Conservation (phyloP, 2,329 filamentous ascomycete genomes). For the Helotiales sp. region DNA sequence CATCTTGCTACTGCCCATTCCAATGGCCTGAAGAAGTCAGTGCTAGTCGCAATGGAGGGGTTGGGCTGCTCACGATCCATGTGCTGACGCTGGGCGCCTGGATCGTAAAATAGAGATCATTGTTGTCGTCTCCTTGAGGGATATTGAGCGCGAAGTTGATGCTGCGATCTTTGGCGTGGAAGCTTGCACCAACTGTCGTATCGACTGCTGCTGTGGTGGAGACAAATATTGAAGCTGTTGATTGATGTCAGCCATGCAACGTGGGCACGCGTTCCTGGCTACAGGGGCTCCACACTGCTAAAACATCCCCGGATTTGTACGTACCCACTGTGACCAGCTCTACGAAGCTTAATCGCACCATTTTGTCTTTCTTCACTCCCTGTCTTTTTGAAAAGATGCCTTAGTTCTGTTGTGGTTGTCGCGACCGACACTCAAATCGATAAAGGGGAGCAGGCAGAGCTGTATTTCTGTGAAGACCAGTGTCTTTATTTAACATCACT, state of each 20-base stretch:
- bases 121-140: slow-evolving; percentile 50
- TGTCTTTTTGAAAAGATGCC: not conserved
- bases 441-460: not conserved
- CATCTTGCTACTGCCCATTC: slow-evolving; percentile 59
- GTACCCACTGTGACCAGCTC: slow-evolving; percentile 16
- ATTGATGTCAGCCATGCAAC: slow-evolving; percentile 6
- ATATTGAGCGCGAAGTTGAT: slow-evolving; percentile 58
- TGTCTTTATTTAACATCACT: not conserved
- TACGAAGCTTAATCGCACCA: slow-evolving; percentile 20
- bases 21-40: slow-evolving; percentile 49
- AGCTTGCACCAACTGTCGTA: slow-evolving; percentile 51
- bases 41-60: not conserved
- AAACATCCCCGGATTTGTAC: not conserved
- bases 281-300: not conserved
- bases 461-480: not conserved
- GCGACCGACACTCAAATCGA: not conserved
- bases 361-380: not conserved
- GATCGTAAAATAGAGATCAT: slow-evolving; percentile 60
- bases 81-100: slow-evolving; percentile 51
- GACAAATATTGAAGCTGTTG: slow-evolving; percentile 20
- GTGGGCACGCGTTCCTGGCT: not conserved
- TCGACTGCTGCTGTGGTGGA: slow-evolving; percentile 23
- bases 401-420: not conserved
- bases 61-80: slow-evolving; percentile 49
- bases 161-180: slow-evolving; percentile 50